Base-by-base conservation (phyloP, 2,329 filamentous ascomycete genomes). In the Lomentospora prolificans region DNA sequence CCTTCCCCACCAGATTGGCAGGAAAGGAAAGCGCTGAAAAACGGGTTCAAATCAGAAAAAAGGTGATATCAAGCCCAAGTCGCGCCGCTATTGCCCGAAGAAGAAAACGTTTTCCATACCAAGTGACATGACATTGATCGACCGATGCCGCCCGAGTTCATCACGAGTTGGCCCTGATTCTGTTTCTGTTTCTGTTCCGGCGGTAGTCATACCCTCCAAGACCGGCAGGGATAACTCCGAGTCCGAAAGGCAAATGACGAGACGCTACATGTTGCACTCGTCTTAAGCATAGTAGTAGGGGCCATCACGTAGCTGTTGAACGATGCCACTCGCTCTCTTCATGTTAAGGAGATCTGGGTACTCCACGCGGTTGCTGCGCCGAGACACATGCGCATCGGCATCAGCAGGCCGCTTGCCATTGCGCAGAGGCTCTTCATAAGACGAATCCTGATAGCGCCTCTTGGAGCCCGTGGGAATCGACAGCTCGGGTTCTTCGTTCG, bases 401-500 rank as follows among this genome's bases (percentile, higher is more conserved):
- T 73, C 71, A 17, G 64, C 57, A 53, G 69, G 70, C 27, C 71
- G 65, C 58, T 70, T 65, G 3, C 70, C 67, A 39, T 74, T 71
- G 61, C 67, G 66, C 4, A 72, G 63, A 1, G 68, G 63, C 19
- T 64, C 61, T 3, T 58, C 59, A 55, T 59, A 39, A 12, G 30
- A 3, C 7, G 51, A 17, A 12, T 53, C 58, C 9, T 59, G 57
- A 6, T 17, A 31, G 14, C 5, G 36, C 53, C 53, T 33, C 53
- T 46, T 55, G 10, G 53, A 48, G 36, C 39, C 53, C 3, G 53
- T 55, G 39, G 53, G 5, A 4, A 50, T 19, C 7, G 12, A 4
- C 1, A 39, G 36, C 12, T 6, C 9, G 4, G 30, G 55, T 28
- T 22, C 27, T 10, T 41, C 19, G 54, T 51, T 12, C 6, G 12